Evolutionary conservation across 2,329 filamentous ascomycete genomes (phyloP).

Genomic region (Didymella segeticola): DNA sequence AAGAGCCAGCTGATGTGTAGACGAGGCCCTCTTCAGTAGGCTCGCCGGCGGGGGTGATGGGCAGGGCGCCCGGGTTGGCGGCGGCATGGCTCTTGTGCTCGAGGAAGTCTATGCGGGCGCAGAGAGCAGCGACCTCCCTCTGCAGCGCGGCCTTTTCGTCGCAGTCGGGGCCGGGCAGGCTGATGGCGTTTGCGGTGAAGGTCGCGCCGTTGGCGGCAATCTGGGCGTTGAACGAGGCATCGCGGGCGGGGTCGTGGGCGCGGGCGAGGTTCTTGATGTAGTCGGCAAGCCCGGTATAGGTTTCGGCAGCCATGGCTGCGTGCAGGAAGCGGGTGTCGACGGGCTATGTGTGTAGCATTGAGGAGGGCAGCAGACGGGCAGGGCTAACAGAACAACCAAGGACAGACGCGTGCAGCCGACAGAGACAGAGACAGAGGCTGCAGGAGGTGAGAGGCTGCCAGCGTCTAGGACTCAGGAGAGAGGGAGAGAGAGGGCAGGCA

Average conservation of each 20-base stretch:
- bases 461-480: too few species aligned
- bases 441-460: constrained; percentile 3
- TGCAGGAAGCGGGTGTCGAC: constrained; percentile 29
- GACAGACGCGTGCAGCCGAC: constrained; percentile 26
- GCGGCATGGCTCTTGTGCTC: constrained; percentile 75
- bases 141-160: constrained; percentile 81
- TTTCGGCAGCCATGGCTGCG: constrained; percentile 45
- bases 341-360: constrained; percentile 46
- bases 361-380: too few species aligned
- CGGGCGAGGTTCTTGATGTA: constrained; percentile 59
- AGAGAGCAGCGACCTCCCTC: constrained; percentile 79
- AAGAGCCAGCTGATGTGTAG: constrained; percentile 50
- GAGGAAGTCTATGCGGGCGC: constrained; percentile 78
- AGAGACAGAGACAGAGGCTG: too few species aligned
- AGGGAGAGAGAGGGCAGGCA: constrained; percentile 3
- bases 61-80: constrained; percentile 64
- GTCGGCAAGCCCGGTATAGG: constrained; percentile 46
- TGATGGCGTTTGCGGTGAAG: constrained; percentile 62
- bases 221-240: constrained; percentile 54
- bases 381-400: too few species aligned
- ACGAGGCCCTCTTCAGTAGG: constrained; percentile 62
- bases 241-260: constrained; percentile 52
- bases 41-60: constrained; percentile 80
- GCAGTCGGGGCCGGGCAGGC: constrained; percentile 78
- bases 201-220: constrained; percentile 59